Evolutionary conservation across 2,329 filamentous ascomycete species (phyloP), one percentile per base, ranked within the genome.

Genomic region (Dendryphion nanum): DNA sequence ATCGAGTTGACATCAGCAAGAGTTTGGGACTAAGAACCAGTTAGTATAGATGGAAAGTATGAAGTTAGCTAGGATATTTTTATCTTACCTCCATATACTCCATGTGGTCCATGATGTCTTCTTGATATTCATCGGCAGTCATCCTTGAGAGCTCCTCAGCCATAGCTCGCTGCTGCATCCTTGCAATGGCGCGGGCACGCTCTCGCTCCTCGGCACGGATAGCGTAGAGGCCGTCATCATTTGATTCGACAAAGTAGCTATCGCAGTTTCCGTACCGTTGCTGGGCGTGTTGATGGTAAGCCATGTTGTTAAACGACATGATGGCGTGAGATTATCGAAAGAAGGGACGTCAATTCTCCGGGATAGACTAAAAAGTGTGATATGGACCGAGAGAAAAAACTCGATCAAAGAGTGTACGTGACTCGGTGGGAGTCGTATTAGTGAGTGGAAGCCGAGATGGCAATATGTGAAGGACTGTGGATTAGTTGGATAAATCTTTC

Each of bases 1-100:
- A 98, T 98, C 23, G 94, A 89, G 67, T 91, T 91, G 65, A 95
- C 91, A 68, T 98, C 93, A 37, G 93, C 88, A 50, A 97, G 76
- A 18, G 93, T 97, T 70, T 94, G 86, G 59, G 84, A 79, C 81
- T 84, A 50, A 38, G 37, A 13, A 15, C 3, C 33, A 30, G 31
- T 66, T 60, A 68, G 57, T 47, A 42, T n/a, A n/a, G n/a, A n/a
- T 26, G 23, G n/a, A n/a, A n/a, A n/a, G n/a, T n/a, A n/a, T n/a
- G n/a, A n/a, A n/a, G n/a, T n/a, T n/a, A n/a, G n/a, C n/a, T n/a
- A n/a, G n/a, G n/a, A n/a, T n/a, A n/a, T n/a, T n/a, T n/a, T n/a
- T n/a, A n/a, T 72, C 76, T 52, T 61, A 81, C 81, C 82, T 98
- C 93, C 91, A 98, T 96, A 59, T 86, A 78, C 65, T 89, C 81